These are phyloP conservation scores for Fusarium nelsonii DNA, from an alignment of 2,329 filamentous ascomycete species.

Conservation along the genomic window DNA sequence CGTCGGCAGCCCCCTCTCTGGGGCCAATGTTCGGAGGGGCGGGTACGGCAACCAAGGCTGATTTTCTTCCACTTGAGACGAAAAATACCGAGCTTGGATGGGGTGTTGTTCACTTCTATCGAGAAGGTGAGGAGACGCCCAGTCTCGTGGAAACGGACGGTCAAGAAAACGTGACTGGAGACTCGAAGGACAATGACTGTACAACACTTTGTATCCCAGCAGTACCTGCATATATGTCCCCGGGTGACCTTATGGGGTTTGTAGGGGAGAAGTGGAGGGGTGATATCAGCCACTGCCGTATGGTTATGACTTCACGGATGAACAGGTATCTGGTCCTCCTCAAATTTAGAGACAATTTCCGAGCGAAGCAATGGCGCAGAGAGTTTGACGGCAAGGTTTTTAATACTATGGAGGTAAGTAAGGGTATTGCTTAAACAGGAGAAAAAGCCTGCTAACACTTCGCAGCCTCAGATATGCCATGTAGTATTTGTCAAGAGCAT, in stretches of 20 bases:
- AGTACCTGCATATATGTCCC: constrained; percentile 93
- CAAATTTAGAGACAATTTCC: constrained; percentile 84
- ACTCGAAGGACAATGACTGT: constrained; percentile 69
- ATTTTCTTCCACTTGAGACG: constrained; percentile 77
- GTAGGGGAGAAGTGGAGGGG: constrained; percentile 88
- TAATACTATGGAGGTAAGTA: constrained; percentile 83
- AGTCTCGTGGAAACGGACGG: constrained; percentile 57
- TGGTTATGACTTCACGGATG: constrained; percentile 89
- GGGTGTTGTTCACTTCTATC: constrained; percentile 94
- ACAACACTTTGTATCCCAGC: constrained; percentile 93
- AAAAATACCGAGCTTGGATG: constrained; percentile 84
- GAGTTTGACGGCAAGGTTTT: constrained; percentile 95
- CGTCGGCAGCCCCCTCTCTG: constrained; percentile 64
- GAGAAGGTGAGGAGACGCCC: constrained; percentile 81
- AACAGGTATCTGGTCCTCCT: constrained; percentile 96
- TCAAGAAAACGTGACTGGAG: constrained; percentile 47
- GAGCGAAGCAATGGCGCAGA: constrained; percentile 82
- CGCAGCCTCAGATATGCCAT: constrained; percentile 89
- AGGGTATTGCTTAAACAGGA: neutral
- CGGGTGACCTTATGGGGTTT: constrained; percentile 90
- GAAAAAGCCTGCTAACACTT: constrained; percentile 29
- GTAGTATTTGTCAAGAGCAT: constrained; percentile 95
- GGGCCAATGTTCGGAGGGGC: constrained; percentile 68
- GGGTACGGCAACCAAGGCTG: constrained; percentile 84
- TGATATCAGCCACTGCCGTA: constrained; percentile 91